Evolutionary conservation across 2,329 filamentous ascomycete species (phyloP).

Genomic region (Bretziella fagacearum): DNA sequence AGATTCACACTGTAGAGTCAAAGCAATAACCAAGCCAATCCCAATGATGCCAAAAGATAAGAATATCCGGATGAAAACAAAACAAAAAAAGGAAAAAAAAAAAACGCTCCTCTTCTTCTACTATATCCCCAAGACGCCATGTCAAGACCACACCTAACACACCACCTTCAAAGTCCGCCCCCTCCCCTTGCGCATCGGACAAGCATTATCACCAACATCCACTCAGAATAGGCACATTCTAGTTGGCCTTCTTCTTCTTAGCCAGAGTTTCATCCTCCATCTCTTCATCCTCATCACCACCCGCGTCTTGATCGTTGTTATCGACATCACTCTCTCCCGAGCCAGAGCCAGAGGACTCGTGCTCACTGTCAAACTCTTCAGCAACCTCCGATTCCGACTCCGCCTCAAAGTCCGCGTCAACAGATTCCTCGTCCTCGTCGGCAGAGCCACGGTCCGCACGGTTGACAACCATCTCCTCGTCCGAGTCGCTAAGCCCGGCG

Average conservation of each 20-base stretch:
- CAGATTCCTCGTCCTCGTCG: conserved; percentile 88
- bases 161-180: conserved; percentile 10
- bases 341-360: conserved; percentile 66
- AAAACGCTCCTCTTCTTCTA: not conserved
- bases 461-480: conserved; percentile 52
- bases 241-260: conserved; percentile 30
- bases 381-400: conserved; percentile 90
- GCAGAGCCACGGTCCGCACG: conserved; percentile 64
- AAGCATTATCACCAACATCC: too few relatives aligned
- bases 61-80: not conserved
- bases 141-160: not conserved
- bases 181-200: conserved; percentile 6
- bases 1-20: not conserved
- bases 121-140: not conserved
- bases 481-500: conserved; percentile 66
- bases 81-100: not conserved
- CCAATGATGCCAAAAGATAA: not conserved
- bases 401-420: conserved; percentile 89
- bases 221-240: not conserved
- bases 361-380: conserved; percentile 84
- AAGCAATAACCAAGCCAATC: not conserved
- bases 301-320: conserved; percentile 28
- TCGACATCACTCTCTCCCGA: conserved; percentile 36
- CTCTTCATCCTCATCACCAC: conserved; percentile 24
- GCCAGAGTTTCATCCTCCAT: conserved; percentile 28